Evolutionary conservation across 371 early-diverging fungal genomes (phyloP).

Genomic region (Antonospora locustae): DNA sequence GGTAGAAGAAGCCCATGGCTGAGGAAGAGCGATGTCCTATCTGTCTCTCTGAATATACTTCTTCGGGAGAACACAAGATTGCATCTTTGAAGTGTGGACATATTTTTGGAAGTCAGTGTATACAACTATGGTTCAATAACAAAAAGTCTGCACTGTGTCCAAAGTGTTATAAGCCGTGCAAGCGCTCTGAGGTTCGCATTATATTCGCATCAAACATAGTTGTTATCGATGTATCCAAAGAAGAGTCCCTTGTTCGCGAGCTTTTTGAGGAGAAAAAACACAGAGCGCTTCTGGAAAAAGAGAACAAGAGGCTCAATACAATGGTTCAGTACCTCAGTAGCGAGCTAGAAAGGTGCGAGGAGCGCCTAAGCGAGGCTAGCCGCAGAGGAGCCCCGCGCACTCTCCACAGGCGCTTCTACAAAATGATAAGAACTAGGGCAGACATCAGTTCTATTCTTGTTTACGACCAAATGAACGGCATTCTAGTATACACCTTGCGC

Average conservation of each 20-base stretch:
- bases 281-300: conserved; percentile 11
- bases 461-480: conserved; percentile 1
- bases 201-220: conserved; percentile 37
- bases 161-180: conserved; percentile 11
- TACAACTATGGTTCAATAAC: conserved; percentile 28
- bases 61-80: conserved; percentile 26
- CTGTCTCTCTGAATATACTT: conserved; percentile 38
- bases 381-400: too few species aligned
- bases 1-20: too few species aligned
- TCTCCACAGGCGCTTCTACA: too few species aligned
- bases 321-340: conserved; percentile 22
- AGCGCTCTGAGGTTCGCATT: conserved; percentile 21
- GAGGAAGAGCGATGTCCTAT: conserved; percentile 36
- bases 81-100: conserved; percentile 43
- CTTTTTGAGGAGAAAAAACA: conserved; percentile 16
- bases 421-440: not conserved
- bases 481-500: not conserved
- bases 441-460: conserved; percentile 1
- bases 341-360: conserved; percentile 3
- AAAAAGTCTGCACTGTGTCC: conserved; percentile 33
- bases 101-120: conserved; percentile 40
- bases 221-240: conserved; percentile 24
- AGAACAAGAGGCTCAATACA: conserved; percentile 11
- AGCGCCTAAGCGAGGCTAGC: too few species aligned
- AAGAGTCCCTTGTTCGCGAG: conserved; percentile 14